Percentiles rank a stretch among this genome's conserved stretches.
Evolutionary conservation across 2,329 filamentous ascomycete species (phyloP).

Genomic region (Hymenoscyphus repandus): DNA sequence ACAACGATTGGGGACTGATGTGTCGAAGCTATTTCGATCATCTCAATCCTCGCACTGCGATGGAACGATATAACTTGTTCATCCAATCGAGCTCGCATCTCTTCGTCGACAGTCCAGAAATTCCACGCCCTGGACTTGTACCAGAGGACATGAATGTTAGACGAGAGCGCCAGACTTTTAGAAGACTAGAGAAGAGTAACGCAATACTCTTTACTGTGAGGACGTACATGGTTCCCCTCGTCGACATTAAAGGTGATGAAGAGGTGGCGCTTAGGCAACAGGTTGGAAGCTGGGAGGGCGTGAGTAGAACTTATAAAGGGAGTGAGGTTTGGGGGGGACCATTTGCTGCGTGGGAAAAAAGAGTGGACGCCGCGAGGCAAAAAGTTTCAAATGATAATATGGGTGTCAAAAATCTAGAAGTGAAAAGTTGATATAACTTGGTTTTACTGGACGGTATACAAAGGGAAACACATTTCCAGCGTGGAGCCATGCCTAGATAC

Average conservation of each 20-base stretch:
- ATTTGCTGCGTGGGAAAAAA: conserved; percentile 14
- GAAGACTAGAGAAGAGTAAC: conserved; percentile 37
- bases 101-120: conserved; percentile 40
- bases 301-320: conserved; percentile 41
- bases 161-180: conserved; percentile 45
- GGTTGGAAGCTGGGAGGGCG: conserved; percentile 40
- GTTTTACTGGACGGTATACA: too few relatives aligned
- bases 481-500: too few relatives aligned
- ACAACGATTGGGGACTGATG: not conserved
- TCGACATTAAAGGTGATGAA: conserved; percentile 37
- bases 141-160: conserved; percentile 40
- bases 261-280: conserved; percentile 38
- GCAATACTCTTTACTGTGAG: conserved; percentile 46
- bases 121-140: conserved; percentile 27
- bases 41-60: conserved; percentile 37
- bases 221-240: conserved; percentile 39
- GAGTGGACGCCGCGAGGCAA: not conserved
- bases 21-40: conserved; percentile 39
- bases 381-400: too few relatives aligned
- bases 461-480: too few relatives aligned
- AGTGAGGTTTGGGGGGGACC: conserved; percentile 35
- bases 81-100: conserved; percentile 42
- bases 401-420: too few relatives aligned
- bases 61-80: conserved; percentile 46
- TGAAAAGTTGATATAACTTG: too few relatives aligned